Base-by-base conservation (phyloP, 2,329 filamentous ascomycete genomes). In the Orbilia brochopaga region DNA sequence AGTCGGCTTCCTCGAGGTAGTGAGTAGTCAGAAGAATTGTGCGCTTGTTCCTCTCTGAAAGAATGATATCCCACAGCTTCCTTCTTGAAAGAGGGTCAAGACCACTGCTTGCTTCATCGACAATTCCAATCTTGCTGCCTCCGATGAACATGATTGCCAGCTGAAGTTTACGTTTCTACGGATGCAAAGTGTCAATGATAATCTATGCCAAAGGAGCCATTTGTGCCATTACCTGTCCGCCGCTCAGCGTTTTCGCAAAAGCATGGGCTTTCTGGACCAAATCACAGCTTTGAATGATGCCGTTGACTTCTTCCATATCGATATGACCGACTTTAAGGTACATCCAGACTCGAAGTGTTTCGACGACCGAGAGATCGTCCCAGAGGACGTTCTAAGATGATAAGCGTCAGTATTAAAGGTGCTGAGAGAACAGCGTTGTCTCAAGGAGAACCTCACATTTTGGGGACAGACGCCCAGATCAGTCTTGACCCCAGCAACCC, bases 91-190 rank as follows among this genome's bases (percentile, higher is more conserved):
- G 81, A 0, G 93, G 92, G 77, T 97, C 92, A 19, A 97, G 83
- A 13, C 92, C 93, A 69, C 89, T 92, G 42, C 89, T 92, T 13
- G 96, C 91, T 79, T 97, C 93, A 75, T 97, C 92, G 4, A 97
- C 87, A 76, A 91, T 94, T 80, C 92, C 96, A 0, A 97, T 88
- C 23, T 87, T 87, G 73, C 90, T 93, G 10, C 91, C 92, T 73
- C 93, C 92, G 2, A 91, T 95, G 75, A 97, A 87, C 91, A 96
- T 96, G 87, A 96, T 93, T 3, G 91, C 92, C 1, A 97, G 83
- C 79, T 97, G 92, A 7, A 96, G 83, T 79, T 97, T 97, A 58
- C 92, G 84, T 81, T 96, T 96, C 79, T 70, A 19, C 21, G 27
- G 54, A 27, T n/a, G 17, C 13, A 24, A 17, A 13, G 21, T 61